Base-by-base conservation (phyloP, 2,329 filamentous ascomycete genomes). In the Colletotrichum noveboracense region DNA sequence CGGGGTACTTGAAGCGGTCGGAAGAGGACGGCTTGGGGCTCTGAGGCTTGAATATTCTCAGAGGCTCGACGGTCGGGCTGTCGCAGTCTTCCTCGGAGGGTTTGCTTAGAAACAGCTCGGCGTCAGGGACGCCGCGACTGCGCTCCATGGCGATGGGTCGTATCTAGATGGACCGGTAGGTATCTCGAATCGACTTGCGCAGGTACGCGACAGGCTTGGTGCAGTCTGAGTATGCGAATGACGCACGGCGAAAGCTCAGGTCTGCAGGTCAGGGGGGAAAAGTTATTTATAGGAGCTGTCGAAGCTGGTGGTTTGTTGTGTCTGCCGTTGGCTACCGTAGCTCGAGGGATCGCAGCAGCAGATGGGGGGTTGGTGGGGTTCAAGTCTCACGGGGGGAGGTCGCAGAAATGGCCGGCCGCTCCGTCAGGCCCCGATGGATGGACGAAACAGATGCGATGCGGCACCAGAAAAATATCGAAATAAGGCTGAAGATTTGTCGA, bases 21-120 rank as follows among this genome's bases (percentile, higher is more conserved):
- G 82, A 81, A 34, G 80, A 76, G 62, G 84, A 82, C 70, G 91
- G 91, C 68, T 89, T 89, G 36, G 93, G 91, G 74, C 93, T 94
- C 80, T 92, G 91, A 72, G 93, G 92, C 85, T 97, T 97, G 87
- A 93, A 93, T 83, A 98, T 97, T 81, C 95, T 92, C 85, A 98
- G 86, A 76, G 96, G 96, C 80, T 94, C 94, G 79, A 98, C 91
- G 21, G 94, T 95, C 74, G 95, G 94, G 80, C 94, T 95, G 80
- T 95, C 92, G 76, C 87, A 87, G 62, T 90, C 88, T 13, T 86
- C 84, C 10, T 81, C 86, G 71, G 86, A 82, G n/a, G 89, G 89
- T 66, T 88, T 89, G 82, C 85, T 91, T 85, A 97, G 90, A 87
- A 97, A 96, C 87, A 97, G 93, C 89, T 96, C 95, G 85, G 96